A percentile compares a stretch with the other conserved stretches of the same genome.
phyloP scores from a whole-genome alignment of 2,329 filamentous ascomycete species.

The Tolypocladium paradoxum region DNA sequence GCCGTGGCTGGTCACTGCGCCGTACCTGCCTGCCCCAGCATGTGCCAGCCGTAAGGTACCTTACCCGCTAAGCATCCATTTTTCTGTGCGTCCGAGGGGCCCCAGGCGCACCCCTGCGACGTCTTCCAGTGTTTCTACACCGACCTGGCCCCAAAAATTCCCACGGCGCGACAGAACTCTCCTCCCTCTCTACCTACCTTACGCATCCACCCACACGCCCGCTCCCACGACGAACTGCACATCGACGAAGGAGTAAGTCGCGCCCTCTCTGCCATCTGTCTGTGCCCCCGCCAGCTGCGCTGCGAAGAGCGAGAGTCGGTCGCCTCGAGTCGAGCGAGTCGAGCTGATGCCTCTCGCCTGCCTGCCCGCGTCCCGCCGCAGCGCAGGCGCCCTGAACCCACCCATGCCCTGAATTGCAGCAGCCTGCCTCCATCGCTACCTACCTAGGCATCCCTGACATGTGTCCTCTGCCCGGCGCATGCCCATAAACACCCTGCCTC shows the following conservation, averaged over 20 bases:
- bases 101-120: not conserved
- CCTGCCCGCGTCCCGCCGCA: not conserved
- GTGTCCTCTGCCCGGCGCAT: slow-evolving; percentile 13
- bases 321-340: not conserved
- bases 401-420: slow-evolving; percentile 8
- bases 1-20: not conserved
- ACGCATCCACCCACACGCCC: slow-evolving; percentile 4
- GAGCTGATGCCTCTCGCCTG: not conserved
- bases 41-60: too few species aligned
- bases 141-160: slow-evolving; percentile 2
- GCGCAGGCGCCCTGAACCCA: slow-evolving; percentile 3
- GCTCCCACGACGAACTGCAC: slow-evolving; percentile 3
- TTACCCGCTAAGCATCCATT: not conserved
- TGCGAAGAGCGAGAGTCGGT: not conserved
- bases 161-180: slow-evolving; percentile 5
- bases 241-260: slow-evolving; percentile 9
- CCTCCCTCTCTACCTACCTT: slow-evolving; percentile 3
- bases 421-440: slow-evolving; percentile 1
- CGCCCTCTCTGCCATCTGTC: not conserved
- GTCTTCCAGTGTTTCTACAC: not conserved
- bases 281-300: not conserved
- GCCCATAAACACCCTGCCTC: slow-evolving; percentile 1
- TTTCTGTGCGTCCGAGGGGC: too few species aligned
- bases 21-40: not conserved
- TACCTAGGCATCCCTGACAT: slow-evolving; percentile 11